A percentile compares a stretch with the other conserved stretches of the same genome.
Evolutionary conservation across 2,329 filamentous ascomycete genomes (phyloP).

Genomic region (Alternaria metachromatica): DNA sequence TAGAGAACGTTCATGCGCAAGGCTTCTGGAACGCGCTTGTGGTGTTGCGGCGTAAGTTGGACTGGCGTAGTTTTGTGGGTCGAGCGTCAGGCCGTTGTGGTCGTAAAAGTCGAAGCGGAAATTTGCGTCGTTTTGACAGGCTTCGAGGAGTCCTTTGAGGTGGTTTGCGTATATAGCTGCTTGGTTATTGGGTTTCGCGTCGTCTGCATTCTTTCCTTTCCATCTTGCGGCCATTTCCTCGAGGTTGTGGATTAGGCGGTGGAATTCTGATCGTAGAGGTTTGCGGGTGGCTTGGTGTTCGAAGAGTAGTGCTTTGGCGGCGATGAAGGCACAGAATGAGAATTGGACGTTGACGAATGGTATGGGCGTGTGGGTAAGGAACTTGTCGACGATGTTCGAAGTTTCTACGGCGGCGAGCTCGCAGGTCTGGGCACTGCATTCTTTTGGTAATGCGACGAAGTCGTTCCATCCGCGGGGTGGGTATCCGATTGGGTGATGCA

Average conservation of each 20-base stretch:
- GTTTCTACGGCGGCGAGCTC: constrained; percentile 42
- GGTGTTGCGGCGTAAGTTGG: constrained; percentile 26
- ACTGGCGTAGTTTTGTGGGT: constrained; percentile 24
- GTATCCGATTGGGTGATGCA: constrained; percentile 42
- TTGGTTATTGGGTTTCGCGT: constrained; percentile 21
- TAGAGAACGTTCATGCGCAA: constrained; percentile 3
- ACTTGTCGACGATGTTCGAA: constrained; percentile 44
- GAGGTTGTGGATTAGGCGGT: constrained; percentile 29
- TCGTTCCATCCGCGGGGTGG: constrained; percentile 40
- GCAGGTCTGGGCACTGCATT: constrained; percentile 44
- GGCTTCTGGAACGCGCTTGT: constrained; percentile 13
- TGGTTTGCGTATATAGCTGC: constrained; percentile 36
- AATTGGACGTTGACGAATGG: constrained; percentile 46
- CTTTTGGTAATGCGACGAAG: constrained; percentile 40
- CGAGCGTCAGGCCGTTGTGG: constrained; percentile 31
- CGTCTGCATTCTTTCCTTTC: constrained; percentile 6
- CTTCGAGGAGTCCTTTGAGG: constrained; percentile 30
- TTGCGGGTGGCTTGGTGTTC: constrained; percentile 28
- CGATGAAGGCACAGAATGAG: constrained; percentile 42
- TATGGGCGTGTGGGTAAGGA: constrained; percentile 35
- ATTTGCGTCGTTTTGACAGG: constrained; percentile 24
- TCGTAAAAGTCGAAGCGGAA: constrained; percentile 43
- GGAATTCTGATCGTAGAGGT: constrained; percentile 33
- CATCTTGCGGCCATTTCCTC: constrained; percentile 41
- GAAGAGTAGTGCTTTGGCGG: constrained; percentile 42